A percentile compares a stretch with the other conserved stretches of the same genome.
Evolutionary conservation across 1,139 yeast species (phyloP).

Genomic region (Kodamaea ohmeri): DNA sequence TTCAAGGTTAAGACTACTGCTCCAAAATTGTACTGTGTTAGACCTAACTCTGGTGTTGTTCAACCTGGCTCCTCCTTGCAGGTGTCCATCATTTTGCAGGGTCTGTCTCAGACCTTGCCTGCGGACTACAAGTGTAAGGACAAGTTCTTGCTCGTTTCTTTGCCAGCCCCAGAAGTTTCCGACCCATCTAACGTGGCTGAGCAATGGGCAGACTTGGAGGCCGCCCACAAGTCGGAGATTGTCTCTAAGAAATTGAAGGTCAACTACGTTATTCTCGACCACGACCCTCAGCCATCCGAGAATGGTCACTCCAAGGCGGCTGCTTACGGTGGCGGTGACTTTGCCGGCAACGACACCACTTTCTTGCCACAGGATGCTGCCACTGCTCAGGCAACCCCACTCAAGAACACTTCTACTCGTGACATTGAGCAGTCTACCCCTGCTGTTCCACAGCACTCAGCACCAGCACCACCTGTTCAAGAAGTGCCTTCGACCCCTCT

Average conservation of each 20-base stretch:
- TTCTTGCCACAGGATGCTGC: conserved; percentile 15
- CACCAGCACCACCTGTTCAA: conserved; percentile 9
- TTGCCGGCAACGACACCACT: conserved; percentile 15
- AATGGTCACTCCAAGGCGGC: conserved; percentile 11
- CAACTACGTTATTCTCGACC: conserved; percentile 47
- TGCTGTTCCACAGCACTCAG: conserved; percentile 7
- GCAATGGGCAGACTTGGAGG: conserved; percentile 70
- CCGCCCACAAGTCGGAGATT: conserved; percentile 55
- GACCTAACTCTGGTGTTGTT: conserved; percentile 87
- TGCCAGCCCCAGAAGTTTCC: conserved; percentile 66
- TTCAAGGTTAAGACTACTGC: conserved; percentile 98
- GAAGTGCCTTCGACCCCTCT: conserved; percentile 9
- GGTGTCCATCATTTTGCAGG: conserved; percentile 83
- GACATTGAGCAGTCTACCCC: conserved; percentile 10
- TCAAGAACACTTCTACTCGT: conserved; percentile 10
- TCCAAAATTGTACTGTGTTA: conserved; percentile 91
- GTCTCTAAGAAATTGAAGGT: conserved; percentile 79
- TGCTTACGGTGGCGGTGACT: conserved; percentile 12
- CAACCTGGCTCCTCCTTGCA: conserved; percentile 71
- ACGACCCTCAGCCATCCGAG: conserved; percentile 22
- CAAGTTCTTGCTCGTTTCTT: conserved; percentile 84
- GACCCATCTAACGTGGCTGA: conserved; percentile 61
- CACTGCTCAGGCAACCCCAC: conserved; percentile 18
- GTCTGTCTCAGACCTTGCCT: conserved; percentile 72
- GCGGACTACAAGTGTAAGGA: conserved; percentile 79